Base-by-base conservation (phyloP, 768 basidiomycete genomes). In the Gymnopilus dilepis region DNA sequence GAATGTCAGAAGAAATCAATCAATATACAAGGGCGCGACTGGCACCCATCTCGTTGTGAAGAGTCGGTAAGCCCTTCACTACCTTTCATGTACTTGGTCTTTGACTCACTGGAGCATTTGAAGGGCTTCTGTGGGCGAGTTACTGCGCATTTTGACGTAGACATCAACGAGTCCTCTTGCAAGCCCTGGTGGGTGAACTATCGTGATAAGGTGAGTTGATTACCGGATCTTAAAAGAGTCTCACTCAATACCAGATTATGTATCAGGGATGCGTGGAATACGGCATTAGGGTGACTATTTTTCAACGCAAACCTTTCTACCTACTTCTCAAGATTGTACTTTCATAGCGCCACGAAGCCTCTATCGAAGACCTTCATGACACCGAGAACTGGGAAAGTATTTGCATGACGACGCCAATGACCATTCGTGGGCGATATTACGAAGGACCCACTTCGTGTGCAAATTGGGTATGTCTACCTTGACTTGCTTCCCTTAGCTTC, bases 41-140 rank as follows among this genome's bases (percentile, higher is more conserved):
- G 50, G 50, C n/a, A 7, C 50, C 50, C 50, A n/a, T 31, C 50
- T 51, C 50, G 33, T 11, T 51, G 50, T 8, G 50, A 51, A n/a
- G 50, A 51, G 19, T n/a, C 15, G 50, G 50, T 51, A 34, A 24
- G 43, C 15, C 9, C 9, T 13, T 47, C 9, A 24, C 11, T 15
- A 26, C 12, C 15, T 9, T n/a, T 12, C n/a, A n/a, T 26, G 11
- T 7, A 9, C 6, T n/a, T 34, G 19, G 19, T 33, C 30, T n/a
- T 51, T 33, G 3, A 43, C 17, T 43, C 22, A 3, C 42, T 13
- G 2, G 33, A 51, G 3, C 28, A 7, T 15, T 9, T 5, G 15
- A 26, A 51, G 50, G 50, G 50, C 4, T 34, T 51, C 24, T 51
- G 50, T 33, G 50, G 50, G 11, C 50, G 50, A 8, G 50, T 51